A percentile compares a stretch with the other conserved stretches of the same genome.
phyloP scores from a whole-genome alignment of 805 yeast genomes.

The Ogataea nonfermentans region DNA sequence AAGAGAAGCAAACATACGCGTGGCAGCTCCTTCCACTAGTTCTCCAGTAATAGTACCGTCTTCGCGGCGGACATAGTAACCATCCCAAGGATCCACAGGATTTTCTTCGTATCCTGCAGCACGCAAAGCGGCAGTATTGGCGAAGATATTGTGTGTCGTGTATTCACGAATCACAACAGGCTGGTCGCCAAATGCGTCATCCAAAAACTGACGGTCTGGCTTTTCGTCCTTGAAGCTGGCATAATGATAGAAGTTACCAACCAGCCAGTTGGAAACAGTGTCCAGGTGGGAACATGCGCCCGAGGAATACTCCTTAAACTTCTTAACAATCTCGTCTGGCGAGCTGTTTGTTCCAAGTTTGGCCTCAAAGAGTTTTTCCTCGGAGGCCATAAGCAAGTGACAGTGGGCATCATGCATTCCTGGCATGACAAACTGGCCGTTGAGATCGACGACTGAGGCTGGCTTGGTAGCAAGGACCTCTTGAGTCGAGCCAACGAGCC shows the following conservation, averaged over 20 bases:
- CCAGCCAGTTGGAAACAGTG: conserved; percentile 27
- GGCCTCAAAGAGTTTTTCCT: conserved; percentile 27
- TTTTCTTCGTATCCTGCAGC: conserved; percentile 31
- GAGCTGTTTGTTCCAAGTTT: conserved; percentile 21
- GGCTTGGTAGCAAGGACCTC: conserved; percentile 14
- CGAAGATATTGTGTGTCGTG: conserved; percentile 29
- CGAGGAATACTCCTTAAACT: conserved; percentile 22
- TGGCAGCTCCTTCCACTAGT: conserved; percentile 30
- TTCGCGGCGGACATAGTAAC: conserved; percentile 27
- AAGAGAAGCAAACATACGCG: conserved; percentile 22
- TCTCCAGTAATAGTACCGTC: conserved; percentile 31
- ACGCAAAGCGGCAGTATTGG: conserved; percentile 29
- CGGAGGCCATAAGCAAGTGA: conserved; percentile 28
- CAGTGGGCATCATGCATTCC: conserved; percentile 32
- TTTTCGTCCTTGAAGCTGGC: conserved; percentile 26
- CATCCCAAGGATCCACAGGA: conserved; percentile 29
- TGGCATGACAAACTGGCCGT: conserved; percentile 30
- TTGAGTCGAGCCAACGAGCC: conserved; percentile 21
- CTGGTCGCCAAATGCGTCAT: conserved; percentile 31
- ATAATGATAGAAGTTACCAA: conserved; percentile 30
- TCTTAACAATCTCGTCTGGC: conserved; percentile 25
- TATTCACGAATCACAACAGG: conserved; percentile 30
- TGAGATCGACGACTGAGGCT: conserved; percentile 23
- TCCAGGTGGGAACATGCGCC: conserved; percentile 24
- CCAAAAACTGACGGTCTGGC: conserved; percentile 28